Base-by-base conservation (phyloP, 345 rosid genomes). In the Acer saccharum region DNA sequence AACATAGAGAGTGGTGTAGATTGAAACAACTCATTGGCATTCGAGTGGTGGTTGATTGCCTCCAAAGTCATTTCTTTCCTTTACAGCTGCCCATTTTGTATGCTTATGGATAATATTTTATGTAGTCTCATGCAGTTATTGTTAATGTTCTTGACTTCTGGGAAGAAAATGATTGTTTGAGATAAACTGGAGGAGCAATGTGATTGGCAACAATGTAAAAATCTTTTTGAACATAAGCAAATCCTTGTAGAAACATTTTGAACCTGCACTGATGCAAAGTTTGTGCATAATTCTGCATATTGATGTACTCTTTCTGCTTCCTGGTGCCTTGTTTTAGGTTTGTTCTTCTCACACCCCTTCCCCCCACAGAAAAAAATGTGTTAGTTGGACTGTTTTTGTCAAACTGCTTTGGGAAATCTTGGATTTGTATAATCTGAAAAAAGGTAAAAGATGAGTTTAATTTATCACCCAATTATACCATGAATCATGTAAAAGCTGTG, bases 51-150 rank as follows among this genome's bases (percentile, higher is more conserved):
- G 48, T 66, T 43, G 54, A 17, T 41, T 20, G 25, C 27, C 20
- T 68, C 54, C 71, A 3, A n/a, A 20, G 43, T 68, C 71, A 68
- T 68, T 43, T 68, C 54, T 68, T 68, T 44, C 52, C 71, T 44
- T 20, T 43, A 39, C 16, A 20, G 13, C 29, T 18, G 48, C 14
- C 29, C 20, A 4, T 67, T 43, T 5, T 44, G 55, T 29, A n/a
- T 18, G 65, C 23, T 11, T 50, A 50, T 13, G 55, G 55, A 12
- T 50, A 50, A 50, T 50, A 2, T 50, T 11, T 13, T 50, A 50
- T 3, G 16, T 50, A 50, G 18, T 50, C 55, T 50, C 55, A 12
- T 41, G 32, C 71, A 4, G 21, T 43, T 68, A 68, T 41, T 20
- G 71, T 43, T 8, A 20, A 18, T 67, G 11, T 43, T 20, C 10